Conservation (phyloP, 2,329 filamentous ascomycete genomes). For the Amylocarpus encephaloides region DNA sequence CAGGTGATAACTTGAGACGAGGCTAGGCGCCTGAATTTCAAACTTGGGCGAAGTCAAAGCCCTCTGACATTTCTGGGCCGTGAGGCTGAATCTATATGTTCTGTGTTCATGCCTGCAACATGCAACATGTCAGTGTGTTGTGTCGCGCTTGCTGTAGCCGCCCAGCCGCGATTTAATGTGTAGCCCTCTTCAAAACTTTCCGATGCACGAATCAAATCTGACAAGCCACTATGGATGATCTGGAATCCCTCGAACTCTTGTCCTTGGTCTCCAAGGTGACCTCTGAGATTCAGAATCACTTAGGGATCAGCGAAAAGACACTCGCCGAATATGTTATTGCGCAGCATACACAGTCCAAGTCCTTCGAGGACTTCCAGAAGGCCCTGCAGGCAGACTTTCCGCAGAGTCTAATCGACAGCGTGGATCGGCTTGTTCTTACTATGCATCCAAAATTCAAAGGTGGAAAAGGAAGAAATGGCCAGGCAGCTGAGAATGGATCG, state of each 20-base stretch:
- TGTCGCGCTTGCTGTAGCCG: no score
- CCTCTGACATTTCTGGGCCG: no score
- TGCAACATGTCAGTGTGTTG: no score
- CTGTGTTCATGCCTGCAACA: no score
- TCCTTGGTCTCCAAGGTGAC: slow-evolving; percentile 93
- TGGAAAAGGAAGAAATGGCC: slow-evolving; percentile 38
- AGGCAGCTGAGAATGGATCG: slow-evolving; percentile 36
- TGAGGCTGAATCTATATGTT: no score
- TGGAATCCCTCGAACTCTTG: slow-evolving; percentile 84
- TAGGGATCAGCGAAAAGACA: slow-evolving; percentile 88
- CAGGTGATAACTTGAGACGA: no score
- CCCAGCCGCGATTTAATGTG: background rate
- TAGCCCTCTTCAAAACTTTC: background rate
- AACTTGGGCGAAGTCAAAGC: no score
- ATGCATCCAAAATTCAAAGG: slow-evolving; percentile 87
- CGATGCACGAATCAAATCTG: background rate
- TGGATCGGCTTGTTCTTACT: slow-evolving; percentile 80
- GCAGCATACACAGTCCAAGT: slow-evolving; percentile 70
- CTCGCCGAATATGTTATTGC: slow-evolving; percentile 95
- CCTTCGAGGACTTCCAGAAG: slow-evolving; percentile 68
- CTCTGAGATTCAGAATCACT: slow-evolving; percentile 87
- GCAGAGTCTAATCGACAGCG: slow-evolving; percentile 78
- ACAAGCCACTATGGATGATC: slow-evolving; percentile 44
- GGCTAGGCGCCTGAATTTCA: no score
- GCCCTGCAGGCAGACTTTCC: slow-evolving; percentile 78